Conservation (phyloP, 179 eudicot species). For the Corrigiola litoralis region DNA sequence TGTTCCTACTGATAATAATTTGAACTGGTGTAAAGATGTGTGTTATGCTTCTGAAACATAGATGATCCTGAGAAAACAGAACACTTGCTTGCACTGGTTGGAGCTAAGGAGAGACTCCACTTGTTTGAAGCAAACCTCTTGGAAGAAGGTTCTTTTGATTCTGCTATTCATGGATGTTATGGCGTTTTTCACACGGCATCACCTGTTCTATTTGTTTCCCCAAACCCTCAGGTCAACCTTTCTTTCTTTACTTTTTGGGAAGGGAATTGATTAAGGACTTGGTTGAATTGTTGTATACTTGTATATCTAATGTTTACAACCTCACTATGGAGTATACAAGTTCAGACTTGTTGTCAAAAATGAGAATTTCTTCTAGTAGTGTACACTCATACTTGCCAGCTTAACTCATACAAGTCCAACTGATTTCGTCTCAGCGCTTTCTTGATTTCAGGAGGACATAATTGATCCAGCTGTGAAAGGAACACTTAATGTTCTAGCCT, state of each 20-base stretch:
- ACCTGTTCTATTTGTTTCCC: conserved; percentile 19
- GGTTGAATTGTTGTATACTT: too few relatives aligned
- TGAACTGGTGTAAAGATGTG: too few relatives aligned
- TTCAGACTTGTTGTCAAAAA: too few relatives aligned
- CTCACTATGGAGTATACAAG: too few relatives aligned
- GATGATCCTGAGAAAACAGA: conserved; percentile 37
- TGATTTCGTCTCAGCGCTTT: too few relatives aligned
- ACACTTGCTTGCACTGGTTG: conserved; percentile 38
- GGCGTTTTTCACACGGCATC: conserved; percentile 51
- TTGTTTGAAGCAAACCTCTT: conserved; percentile 38
- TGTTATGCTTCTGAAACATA: not conserved
- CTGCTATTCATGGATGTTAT: conserved; percentile 37
- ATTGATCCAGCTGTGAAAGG: conserved; percentile 44
- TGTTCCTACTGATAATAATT: too few relatives aligned
- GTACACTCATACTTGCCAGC: too few relatives aligned
- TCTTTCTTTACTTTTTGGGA: too few relatives aligned
- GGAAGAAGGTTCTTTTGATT: conserved; percentile 38
- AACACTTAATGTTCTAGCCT: conserved; percentile 38
- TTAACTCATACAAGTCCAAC: too few relatives aligned
- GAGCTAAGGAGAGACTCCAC: conserved; percentile 41
- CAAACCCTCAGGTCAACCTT: conserved; percentile 33
- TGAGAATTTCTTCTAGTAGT: too few relatives aligned
- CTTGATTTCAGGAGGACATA: conserved; percentile 24
- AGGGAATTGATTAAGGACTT: too few relatives aligned
- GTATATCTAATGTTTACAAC: too few relatives aligned